Conservation (phyloP, 2,329 filamentous ascomycete genomes). For the Ampelomyces quisqualis region DNA sequence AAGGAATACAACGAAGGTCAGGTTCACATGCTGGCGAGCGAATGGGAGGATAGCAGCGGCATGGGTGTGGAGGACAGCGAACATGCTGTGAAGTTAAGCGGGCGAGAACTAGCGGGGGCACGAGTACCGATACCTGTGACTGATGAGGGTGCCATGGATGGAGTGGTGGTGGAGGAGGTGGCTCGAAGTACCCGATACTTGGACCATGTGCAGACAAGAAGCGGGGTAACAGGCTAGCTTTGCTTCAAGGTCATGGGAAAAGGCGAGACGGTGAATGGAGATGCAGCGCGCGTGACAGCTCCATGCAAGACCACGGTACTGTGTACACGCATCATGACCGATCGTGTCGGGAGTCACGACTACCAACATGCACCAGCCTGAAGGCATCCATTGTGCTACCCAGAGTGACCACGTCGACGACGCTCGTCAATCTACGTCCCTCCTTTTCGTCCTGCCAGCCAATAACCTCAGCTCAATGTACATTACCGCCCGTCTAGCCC, state of each 20-base stretch:
- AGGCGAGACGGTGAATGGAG: conserved; percentile 33
- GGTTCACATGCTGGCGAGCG: conserved; percentile 37
- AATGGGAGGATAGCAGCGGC: conserved; percentile 33
- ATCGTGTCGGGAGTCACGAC: too few relatives aligned
- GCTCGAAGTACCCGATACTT: conserved; percentile 32
- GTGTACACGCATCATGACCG: conserved; percentile 22
- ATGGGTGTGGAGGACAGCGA: conserved; percentile 36
- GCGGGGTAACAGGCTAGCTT: conserved; percentile 44
- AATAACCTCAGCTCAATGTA: conserved; percentile 8
- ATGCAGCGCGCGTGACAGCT: conserved; percentile 38
- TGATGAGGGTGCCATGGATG: not conserved
- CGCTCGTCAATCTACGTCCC: conserved; percentile 11
- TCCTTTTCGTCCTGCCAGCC: conserved; percentile 9
- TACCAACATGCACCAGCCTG: conserved; percentile 7
- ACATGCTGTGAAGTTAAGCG: conserved; percentile 33
- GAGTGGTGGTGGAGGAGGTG: conserved; percentile 6
- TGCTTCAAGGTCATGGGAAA: conserved; percentile 39
- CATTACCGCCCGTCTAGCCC: conserved; percentile 14
- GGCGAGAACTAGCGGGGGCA: conserved; percentile 35
- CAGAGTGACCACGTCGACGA: conserved; percentile 18
- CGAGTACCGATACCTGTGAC: conserved; percentile 32
- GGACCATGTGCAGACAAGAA: conserved; percentile 33
- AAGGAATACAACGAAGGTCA: conserved; percentile 43
- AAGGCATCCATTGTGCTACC: conserved; percentile 11
- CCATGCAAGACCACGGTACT: conserved; percentile 22